Base-by-base conservation (phyloP, 2,329 filamentous ascomycete species). In the Colletotrichum sp. region DNA sequence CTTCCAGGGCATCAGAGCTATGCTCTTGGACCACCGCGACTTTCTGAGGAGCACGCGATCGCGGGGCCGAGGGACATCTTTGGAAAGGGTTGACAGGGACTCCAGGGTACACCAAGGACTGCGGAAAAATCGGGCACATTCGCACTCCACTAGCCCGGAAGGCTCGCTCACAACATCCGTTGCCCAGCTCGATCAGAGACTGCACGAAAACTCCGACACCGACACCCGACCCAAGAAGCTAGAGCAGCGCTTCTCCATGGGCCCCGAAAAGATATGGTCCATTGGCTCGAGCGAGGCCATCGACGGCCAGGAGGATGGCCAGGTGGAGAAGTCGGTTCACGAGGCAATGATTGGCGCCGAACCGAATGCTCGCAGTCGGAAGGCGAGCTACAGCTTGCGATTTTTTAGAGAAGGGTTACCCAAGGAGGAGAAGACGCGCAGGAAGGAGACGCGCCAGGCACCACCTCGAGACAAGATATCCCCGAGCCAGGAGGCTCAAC, bases 351-450 rank as follows among this genome's bases (percentile, higher is more conserved):
- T 90, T 21, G 91, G 91, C 4, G 85, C 90, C n/a, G 92, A 93
- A 79, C 91, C 87, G 57, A 92, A 90, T 79, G 90, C 90, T 61
- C 90, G 92, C 69, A 95, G 92, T 80, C 90, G 92, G 78, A 94
- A 93, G 83, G 90, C 92, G 52, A 93, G 92, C 79, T 92, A 93
- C 82, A 93, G 91, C 78, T 84, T 94, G 74, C 88, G 92, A 3
- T 92, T 93, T 79, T 94, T 94, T 86, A 92, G 91, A 77, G 92
- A 93, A 82, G 92, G 91, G 39, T 84, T 93, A 21, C 91, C 91
- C n/a, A 81, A 83, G 4, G 90, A 92, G 69, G 91, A 93, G 60
- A 90, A 90, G 80, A 81, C 83, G 32, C 90, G 89, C 79, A 90
- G 88, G 78, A 90, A 86, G 78, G 92, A 92, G 13, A 82, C 82